Evolutionary conservation across 441 rosid genomes (phyloP), one percentile per base, ranked within the genome.

Genomic region (Populus hybrid): DNA sequence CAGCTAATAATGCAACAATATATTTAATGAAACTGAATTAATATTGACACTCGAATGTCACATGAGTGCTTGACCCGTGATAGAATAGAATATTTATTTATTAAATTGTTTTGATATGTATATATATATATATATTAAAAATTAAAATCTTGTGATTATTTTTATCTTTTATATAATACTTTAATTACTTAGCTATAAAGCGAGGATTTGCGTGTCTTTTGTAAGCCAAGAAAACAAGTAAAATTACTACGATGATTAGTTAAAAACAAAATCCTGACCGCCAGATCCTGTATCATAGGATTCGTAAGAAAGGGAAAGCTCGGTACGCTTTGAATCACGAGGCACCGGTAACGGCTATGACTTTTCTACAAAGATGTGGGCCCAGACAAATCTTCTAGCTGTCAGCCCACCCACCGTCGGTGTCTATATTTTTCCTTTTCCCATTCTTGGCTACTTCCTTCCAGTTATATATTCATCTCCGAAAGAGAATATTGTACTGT

Each of bases 351-450:
- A 77, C 81, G 81, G 79, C 59, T 79, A 46, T 46, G 72, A 72
- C 76, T 57, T 72, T 77, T 73, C 16, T 4, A 6, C 72, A 36
- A 46, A 66, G 23, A 4, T 4, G 69, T 50, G 82, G 86, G 81
- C 73, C 82, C 86, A 77, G 10, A 18, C 1, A 81, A 76, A 82
- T 84, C 85, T 70, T 85, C 85, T 76, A 84, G 81, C 80, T 86
- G 85, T 81, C 79, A 70, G 63, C 11, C 81, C 79, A 76, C 75
- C 32, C 77, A 4, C 57, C 57, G 57, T 14, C 57, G 18, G 57
- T 46, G 57, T 14, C 0, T 14, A 4, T 65, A 40, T 63, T 61
- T 61, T 1, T n/a, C 8, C 11, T 2, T 10, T 66, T 66, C 14
- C 11, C 30, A 8, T 1, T 14, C 18, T 11, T 66, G 10, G 20